Base-by-base conservation (phyloP, 192 early-diverging fungal species). In the Glomus cerebriforme region DNA sequence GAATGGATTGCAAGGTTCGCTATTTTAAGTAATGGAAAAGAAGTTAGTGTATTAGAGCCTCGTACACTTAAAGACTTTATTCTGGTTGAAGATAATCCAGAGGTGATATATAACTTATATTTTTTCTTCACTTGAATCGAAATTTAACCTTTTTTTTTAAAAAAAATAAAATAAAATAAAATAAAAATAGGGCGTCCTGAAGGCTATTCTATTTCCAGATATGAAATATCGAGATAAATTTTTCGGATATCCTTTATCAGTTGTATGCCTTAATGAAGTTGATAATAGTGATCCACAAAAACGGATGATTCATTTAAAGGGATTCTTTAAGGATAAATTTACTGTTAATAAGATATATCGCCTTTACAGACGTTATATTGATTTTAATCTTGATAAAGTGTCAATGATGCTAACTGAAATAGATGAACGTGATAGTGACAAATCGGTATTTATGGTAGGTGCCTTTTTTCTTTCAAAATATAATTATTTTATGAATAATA, bases 341-440 rank as follows among this genome's bases (percentile, higher is more conserved):
- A 17, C 54, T 7, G n/a, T 1, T 5, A 17, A 22, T n/a, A 27
- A 22, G 7, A 24, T 9, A 31, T 82, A 79, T 63, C 54, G 81
- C 13, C 39, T 82, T 2, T 82, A 73, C 67, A 70, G 54, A 59
- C 47, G 81, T n/a, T 82, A 79, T 37, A 59, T 75, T 5, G 81
- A 82, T 43, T 82, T 82, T 43, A 82, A 80, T 26, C n/a, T 74
- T 47, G 70, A 82, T 49, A 82, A 82, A 37, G 64, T 79, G 2
- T 45, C 67, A 27, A 39, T 7, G 7, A 73, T 78, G 29, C 10
- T 82, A 15, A 43, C 19, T n/a, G 39, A 63, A 29, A 72, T 82
- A 26, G 81, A 82, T 65, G 66, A 73, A 59, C 26, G 59, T 15
- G 59, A 43, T 7, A 71, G 73, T 10, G n/a, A 73, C 13, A 17